phyloP scores from a whole-genome alignment of 2,329 filamentous ascomycete species.

The Fusarium scirpi region DNA sequence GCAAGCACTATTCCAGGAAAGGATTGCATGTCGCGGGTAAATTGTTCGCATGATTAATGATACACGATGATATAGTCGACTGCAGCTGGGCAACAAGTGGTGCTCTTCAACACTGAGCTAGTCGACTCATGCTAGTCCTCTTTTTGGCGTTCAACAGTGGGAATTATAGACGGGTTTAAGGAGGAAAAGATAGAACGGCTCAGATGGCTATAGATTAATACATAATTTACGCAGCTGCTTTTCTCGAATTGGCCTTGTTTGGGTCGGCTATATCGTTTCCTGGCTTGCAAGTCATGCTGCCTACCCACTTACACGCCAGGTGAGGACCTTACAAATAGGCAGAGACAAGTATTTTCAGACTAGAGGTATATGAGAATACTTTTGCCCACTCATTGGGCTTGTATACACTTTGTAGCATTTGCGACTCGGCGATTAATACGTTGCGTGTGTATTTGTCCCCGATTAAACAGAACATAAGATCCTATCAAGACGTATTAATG shows the following conservation, averaged over 20 bases:
- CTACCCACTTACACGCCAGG: background rate
- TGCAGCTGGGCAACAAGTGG: slow-evolving; percentile 6
- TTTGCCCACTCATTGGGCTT: background rate
- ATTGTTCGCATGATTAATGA: slow-evolving; percentile 26
- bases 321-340: no score
- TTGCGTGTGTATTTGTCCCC: background rate
- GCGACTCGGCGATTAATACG: background rate
- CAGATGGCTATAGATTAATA: slow-evolving; percentile 13
- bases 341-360: background rate
- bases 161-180: slow-evolving; percentile 13
- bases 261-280: background rate
- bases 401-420: background rate
- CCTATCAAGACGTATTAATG: background rate
- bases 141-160: slow-evolving; percentile 20
- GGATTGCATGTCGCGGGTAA: background rate
- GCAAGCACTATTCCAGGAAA: background rate
- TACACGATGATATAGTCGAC: slow-evolving; percentile 15
- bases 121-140: slow-evolving; percentile 27
- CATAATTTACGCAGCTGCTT: background rate
- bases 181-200: slow-evolving; percentile 7
- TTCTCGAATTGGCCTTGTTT: background rate
- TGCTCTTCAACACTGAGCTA: slow-evolving; percentile 6
- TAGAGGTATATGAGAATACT: background rate
- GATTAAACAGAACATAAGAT: background rate
- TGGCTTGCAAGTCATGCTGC: background rate